Evolutionary conservation across 257 asterid genomes (phyloP), one percentile per base, ranked within the genome.

Genomic region (Capsicum chinense): DNA sequence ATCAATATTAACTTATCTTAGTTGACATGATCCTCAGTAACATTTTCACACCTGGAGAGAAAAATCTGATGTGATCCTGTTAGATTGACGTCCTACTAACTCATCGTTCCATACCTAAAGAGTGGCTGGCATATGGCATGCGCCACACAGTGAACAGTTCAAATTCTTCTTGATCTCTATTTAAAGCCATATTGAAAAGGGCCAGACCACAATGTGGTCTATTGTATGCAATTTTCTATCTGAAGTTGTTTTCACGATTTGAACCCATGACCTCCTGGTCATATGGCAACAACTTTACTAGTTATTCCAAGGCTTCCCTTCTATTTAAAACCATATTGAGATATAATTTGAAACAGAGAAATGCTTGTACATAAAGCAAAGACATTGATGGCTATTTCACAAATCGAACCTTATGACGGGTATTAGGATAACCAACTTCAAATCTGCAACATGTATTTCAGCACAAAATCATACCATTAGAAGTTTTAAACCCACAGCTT

Each of bases 381-480:
- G 58, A n/a, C 58, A 17, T 6, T n/a, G 58, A 14, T 44, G n/a
- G 79, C 16, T 44, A n/a, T 6, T 47, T n/a, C 10, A 71, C 79
- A 47, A n/a, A 71, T 71, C 10, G 39, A 71, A 48, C 17, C 79
- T 47, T n/a, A n/a, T 47, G 58, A 71, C 47, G 58, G 44, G 10
- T 52, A 71, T 8, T 44, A 42, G 58, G 35, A 47, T 11, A 42
- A 70, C 16, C 57, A 42, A 70, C 9, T 47, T 50, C 56, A 9
- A 17, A 13, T 42, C 35, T 62, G 9, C 39, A 62, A 62, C 69
- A 62, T 6, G 37, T 44, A 44, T 6, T n/a, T 71, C 39, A 71
- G 79, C 56, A 10, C 17, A 71, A 71, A 44, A 70, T 70, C 56
- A n/a, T 44, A 71, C 47, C 37, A 71, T 47, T 44, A 71, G 58